Evolutionary conservation across 1,284 basidiomycete species (phyloP).

Genomic region (Ceratobasidium sp.): DNA sequence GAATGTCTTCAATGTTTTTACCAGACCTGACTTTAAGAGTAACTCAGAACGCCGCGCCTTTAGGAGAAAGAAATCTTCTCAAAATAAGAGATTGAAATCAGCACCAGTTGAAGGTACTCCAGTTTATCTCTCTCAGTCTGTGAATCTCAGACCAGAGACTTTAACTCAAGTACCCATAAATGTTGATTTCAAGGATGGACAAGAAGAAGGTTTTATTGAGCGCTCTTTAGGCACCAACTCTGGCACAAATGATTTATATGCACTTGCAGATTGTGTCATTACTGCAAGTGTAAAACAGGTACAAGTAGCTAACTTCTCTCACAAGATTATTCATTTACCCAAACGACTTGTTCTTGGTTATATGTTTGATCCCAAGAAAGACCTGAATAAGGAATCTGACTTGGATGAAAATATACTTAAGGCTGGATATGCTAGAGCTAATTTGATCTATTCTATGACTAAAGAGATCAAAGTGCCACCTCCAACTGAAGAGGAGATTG

Average conservation of each 20-base stretch:
- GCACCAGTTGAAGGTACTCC: neutral
- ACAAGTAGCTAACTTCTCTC: slow-evolving; percentile 49
- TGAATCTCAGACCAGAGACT: slow-evolving; percentile 1
- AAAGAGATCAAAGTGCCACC: neutral
- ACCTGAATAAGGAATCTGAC: slow-evolving; percentile 44
- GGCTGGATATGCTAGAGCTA: neutral
- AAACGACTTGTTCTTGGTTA: slow-evolving; percentile 47
- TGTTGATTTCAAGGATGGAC: neutral
- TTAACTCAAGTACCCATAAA: neutral
- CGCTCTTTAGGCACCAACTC: neutral
- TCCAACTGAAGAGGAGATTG: slow-evolving; percentile 3
- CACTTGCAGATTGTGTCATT: slow-evolving; percentile 47
- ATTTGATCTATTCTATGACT: neutral
- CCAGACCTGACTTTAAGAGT: slow-evolving; percentile 11
- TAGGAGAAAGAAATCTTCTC: slow-evolving; percentile 1
- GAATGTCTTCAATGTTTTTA: slow-evolving; percentile 15
- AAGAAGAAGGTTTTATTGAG: slow-evolving; percentile 42
- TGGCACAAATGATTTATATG: slow-evolving; percentile 45
- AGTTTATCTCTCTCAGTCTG: slow-evolving; percentile 1
- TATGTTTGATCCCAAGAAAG: slow-evolving; percentile 45
- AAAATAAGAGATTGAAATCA: slow-evolving; percentile 19
- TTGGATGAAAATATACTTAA: neutral
- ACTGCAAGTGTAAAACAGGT: slow-evolving; percentile 40
- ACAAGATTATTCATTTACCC: slow-evolving; percentile 43
- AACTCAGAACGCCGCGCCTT: slow-evolving; percentile 3